phyloP scores from a whole-genome alignment of 2,329 filamentous ascomycete genomes.

The Aspergillus intermedius region DNA sequence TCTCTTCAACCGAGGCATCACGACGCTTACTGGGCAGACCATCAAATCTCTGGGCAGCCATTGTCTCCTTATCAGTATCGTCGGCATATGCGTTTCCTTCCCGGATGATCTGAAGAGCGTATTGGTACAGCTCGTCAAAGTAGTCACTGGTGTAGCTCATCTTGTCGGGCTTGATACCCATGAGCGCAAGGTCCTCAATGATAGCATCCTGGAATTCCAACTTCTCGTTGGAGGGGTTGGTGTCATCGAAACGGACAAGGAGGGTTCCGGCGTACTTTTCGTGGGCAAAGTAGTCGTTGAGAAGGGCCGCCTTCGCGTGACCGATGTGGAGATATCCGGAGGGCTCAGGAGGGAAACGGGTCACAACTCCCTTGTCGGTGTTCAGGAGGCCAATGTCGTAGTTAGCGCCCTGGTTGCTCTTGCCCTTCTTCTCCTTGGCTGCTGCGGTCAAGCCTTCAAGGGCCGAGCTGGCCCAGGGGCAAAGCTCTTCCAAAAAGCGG shows the following conservation, averaged over 20 bases:
- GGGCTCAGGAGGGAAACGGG: conserved; percentile 88
- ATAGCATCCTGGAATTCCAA: conserved; percentile 94
- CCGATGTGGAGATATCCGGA: conserved; percentile 95
- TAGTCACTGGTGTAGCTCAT: conserved; percentile 91
- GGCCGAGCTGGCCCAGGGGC: conserved; percentile 67
- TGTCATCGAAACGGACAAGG: conserved; percentile 91
- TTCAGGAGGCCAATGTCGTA: conserved; percentile 85
- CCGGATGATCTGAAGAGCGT: conserved; percentile 76
- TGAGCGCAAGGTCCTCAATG: conserved; percentile 79
- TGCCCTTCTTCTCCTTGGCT: conserved; percentile 62
- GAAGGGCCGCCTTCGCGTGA: conserved; percentile 85
- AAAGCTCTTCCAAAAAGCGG: conserved; percentile 71
- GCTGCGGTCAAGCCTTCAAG: conserved; percentile 63
- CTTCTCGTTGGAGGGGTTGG: conserved; percentile 95
- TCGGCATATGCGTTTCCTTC: conserved; percentile 88
- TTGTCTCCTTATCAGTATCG: conserved; percentile 82
- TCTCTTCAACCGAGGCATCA: conserved; percentile 74
- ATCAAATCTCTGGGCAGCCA: conserved; percentile 77
- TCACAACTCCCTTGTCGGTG: conserved; percentile 82
- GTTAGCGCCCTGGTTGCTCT: conserved; percentile 71
- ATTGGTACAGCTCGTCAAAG: conserved; percentile 86
- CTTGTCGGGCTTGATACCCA: conserved; percentile 84
- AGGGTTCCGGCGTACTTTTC: conserved; percentile 87
- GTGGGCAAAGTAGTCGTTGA: conserved; percentile 96
- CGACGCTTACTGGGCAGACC: conserved; percentile 76